These are phyloP conservation scores for Rubroshorea leprosula DNA, from an alignment of 345 rosid species.

Conservation along the genomic window DNA sequence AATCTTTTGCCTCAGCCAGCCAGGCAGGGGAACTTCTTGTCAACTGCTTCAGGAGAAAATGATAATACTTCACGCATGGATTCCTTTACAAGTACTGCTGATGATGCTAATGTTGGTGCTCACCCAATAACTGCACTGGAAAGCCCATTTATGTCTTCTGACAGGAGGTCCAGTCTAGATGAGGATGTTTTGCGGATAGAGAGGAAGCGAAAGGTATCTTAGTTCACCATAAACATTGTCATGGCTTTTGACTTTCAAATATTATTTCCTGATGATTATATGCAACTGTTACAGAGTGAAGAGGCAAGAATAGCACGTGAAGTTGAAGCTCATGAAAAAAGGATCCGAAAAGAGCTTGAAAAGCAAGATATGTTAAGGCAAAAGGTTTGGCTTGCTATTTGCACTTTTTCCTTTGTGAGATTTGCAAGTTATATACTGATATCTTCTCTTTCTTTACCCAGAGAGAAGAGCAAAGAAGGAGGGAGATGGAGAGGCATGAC, in stretches of 20 bases:
- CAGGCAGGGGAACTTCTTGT: constrained; percentile 43
- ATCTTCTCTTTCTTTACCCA: constrained; percentile 22
- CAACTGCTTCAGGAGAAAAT: too few relatives aligned
- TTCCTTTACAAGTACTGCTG: too few relatives aligned
- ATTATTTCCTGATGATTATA: constrained; percentile 7
- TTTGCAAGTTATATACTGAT: constrained; percentile 10
- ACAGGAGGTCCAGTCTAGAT: constrained; percentile 38
- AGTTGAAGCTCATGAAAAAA: constrained; percentile 83
- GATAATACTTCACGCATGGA: too few relatives aligned
- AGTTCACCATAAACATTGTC: background rate
- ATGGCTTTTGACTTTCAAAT: background rate
- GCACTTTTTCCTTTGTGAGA: background rate
- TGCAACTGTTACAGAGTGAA: constrained; percentile 47
- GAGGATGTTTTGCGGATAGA: constrained; percentile 53
- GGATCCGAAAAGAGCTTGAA: constrained; percentile 80
- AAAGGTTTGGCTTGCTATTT: constrained; percentile 45
- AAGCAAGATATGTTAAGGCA: constrained; percentile 74
- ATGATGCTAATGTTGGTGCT: constrained; percentile 32
- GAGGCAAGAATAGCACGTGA: constrained; percentile 85
- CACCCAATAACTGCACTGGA: constrained; percentile 40
- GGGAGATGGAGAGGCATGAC: constrained; percentile 82
- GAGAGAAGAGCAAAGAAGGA: constrained; percentile 79
- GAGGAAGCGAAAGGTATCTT: constrained; percentile 68
- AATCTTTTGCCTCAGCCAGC: constrained; percentile 64
- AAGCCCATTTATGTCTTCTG: constrained; percentile 40